phyloP scores from a whole-genome alignment of 345 rosid species.

The Bruguiera gymnorhiza region DNA sequence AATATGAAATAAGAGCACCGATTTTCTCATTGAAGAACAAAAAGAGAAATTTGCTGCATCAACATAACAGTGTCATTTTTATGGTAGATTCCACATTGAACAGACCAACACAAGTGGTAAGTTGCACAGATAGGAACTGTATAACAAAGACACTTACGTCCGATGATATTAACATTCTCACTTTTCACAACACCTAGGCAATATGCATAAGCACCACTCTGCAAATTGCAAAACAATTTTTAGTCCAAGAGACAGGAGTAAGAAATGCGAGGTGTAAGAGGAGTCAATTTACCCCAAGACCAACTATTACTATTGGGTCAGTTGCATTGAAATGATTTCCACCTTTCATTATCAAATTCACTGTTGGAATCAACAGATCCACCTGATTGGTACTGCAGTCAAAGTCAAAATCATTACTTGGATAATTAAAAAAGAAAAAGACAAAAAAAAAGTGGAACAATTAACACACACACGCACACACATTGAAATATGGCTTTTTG shows the following conservation, averaged over 20 bases:
- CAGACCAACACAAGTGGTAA: not conserved
- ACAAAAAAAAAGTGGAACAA: not conserved
- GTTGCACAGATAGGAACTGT: not conserved
- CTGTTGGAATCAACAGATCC: slow-evolving; percentile 25
- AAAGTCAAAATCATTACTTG: not conserved
- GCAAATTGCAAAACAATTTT: slow-evolving; percentile 24
- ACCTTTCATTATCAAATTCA: slow-evolving; percentile 78
- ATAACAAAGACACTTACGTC: slow-evolving; percentile 60
- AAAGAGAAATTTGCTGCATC: too few relatives aligned
- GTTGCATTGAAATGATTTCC: slow-evolving; percentile 50
- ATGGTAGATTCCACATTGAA: not conserved
- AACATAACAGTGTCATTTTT: too few relatives aligned
- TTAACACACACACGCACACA: too few relatives aligned
- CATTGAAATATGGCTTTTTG: not conserved
- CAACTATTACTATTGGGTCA: slow-evolving; percentile 42
- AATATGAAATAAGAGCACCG: too few relatives aligned
- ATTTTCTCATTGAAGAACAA: too few relatives aligned
- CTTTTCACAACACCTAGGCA: slow-evolving; percentile 75
- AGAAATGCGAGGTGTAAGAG: not conserved
- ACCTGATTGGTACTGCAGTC: slow-evolving; percentile 15
- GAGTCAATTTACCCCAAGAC: slow-evolving; percentile 36
- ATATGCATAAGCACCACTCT: slow-evolving; percentile 43
- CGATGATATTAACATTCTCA: slow-evolving; percentile 66
- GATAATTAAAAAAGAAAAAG: not conserved
- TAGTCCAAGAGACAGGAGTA: slow-evolving; percentile 4